A percentile compares a stretch with the other conserved stretches of the same genome.
Conservation (phyloP, 2,329 filamentous ascomycete species). For the Byssothecium circinans region DNA sequence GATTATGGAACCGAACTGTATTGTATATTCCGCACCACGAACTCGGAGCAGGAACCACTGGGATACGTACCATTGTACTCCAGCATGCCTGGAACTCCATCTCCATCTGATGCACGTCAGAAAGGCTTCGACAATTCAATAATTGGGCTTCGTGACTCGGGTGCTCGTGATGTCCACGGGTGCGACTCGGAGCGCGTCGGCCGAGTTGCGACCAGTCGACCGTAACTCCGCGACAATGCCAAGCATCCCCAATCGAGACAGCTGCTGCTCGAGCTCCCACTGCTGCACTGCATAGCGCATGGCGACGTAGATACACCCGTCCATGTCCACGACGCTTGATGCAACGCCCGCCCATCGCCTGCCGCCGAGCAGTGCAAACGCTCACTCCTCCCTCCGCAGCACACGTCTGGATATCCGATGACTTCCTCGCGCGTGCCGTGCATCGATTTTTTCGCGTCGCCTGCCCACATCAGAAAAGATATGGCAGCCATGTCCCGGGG, state of each 20-base stretch:
- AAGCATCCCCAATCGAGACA: slow-evolving; percentile 6
- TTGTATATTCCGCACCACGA: too few relatives aligned
- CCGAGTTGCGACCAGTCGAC: not conserved
- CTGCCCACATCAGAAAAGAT: slow-evolving; percentile 51
- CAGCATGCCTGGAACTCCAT: too few relatives aligned
- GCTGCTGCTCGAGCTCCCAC: not conserved
- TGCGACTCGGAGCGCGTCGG: too few relatives aligned
- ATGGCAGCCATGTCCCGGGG: slow-evolving; percentile 64
- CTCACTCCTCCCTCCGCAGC: slow-evolving; percentile 46
- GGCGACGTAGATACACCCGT: not conserved
- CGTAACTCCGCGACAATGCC: not conserved
- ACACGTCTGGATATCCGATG: slow-evolving; percentile 63
- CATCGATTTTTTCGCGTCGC: slow-evolving; percentile 53
- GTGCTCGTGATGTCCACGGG: too few relatives aligned
- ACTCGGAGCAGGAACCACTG: too few relatives aligned
- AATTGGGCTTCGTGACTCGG: too few relatives aligned
- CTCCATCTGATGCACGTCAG: too few relatives aligned
- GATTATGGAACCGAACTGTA: too few relatives aligned
- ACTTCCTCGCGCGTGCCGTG: slow-evolving; percentile 56
- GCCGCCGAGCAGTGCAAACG: slow-evolving; percentile 54
- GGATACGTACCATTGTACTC: too few relatives aligned
- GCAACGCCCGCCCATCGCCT: slow-evolving; percentile 52
- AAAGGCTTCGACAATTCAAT: too few relatives aligned
- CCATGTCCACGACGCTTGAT: slow-evolving; percentile 44
- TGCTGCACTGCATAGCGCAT: too few relatives aligned